phyloP scores from a whole-genome alignment of 2,329 filamentous ascomycete species.

The Beauveria asiatica region DNA sequence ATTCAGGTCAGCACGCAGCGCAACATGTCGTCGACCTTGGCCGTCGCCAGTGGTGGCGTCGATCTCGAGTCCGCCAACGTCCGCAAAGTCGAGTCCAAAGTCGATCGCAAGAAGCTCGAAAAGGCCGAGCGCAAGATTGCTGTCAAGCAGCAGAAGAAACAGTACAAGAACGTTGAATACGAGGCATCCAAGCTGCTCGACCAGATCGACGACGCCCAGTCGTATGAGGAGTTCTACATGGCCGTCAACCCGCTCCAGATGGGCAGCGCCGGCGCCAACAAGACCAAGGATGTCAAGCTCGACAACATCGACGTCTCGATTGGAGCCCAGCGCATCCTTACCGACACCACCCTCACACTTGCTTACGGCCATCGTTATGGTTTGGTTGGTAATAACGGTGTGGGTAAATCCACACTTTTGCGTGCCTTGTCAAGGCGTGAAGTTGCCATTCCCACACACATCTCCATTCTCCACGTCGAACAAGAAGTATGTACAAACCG shows the following conservation, averaged over 20 bases:
- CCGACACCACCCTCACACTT: conserved; percentile 82
- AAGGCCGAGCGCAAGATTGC: conserved; percentile 97
- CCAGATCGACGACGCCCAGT: conserved; percentile 72
- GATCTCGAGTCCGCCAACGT: conserved; percentile 90
- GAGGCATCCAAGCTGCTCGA: conserved; percentile 87
- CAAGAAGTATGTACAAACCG: conserved; percentile 62
- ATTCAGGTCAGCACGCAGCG: conserved; percentile 89
- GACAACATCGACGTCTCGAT: conserved; percentile 95
- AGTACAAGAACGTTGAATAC: conserved; percentile 97
- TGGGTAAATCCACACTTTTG: conserved; percentile 92
- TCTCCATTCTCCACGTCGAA: conserved; percentile 97
- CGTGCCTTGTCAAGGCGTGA: conserved; percentile 88
- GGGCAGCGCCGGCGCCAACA: conserved; percentile 60
- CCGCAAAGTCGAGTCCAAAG: conserved; percentile 92
- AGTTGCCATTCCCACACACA: conserved; percentile 88
- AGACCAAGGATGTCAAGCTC: conserved; percentile 98
- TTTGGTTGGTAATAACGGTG: conserved; percentile 98
- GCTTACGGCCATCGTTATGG: conserved; percentile 92
- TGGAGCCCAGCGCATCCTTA: conserved; percentile 77
- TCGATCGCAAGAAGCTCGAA: conserved; percentile 97
- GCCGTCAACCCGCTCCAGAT: conserved; percentile 93
- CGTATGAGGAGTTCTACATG: conserved; percentile 99
- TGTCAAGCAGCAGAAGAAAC: conserved; percentile 96
- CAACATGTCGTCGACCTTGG: conserved; percentile 93
- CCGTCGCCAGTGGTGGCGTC: conserved; percentile 72